phyloP scores from a whole-genome alignment of 108 stramenopile species.

The Pseudonitzschia multistriata region DNA sequence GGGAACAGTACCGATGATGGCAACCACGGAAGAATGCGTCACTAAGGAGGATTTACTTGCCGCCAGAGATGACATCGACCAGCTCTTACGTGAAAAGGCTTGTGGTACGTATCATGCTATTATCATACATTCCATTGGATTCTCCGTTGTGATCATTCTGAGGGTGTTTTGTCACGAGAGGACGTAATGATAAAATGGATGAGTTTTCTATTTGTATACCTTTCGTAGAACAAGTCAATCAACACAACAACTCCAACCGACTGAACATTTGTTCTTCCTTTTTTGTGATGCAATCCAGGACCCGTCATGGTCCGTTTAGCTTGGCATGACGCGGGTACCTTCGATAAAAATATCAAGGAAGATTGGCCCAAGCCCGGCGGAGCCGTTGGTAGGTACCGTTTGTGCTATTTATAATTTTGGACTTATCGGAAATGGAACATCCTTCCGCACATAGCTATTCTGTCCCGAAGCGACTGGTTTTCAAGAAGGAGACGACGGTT shows the following conservation, averaged over 20 bases:
- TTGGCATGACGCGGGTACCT: conserved; percentile 96
- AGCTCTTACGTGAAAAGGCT: conserved; percentile 82
- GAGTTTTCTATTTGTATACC: background rate
- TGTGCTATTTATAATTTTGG: no score
- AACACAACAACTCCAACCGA: no score
- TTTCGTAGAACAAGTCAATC: background rate
- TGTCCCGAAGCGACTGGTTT: no score
- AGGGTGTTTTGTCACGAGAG: background rate
- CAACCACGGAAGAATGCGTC: no score
- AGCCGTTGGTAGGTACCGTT: conserved; percentile 26
- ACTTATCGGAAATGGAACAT: conserved; percentile 42
- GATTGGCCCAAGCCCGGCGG: conserved; percentile 72
- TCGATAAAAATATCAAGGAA: conserved; percentile 51
- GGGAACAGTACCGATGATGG: no score
- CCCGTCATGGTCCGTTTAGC: conserved; percentile 94
- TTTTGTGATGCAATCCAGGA: conserved; percentile 13
- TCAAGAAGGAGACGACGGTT: no score
- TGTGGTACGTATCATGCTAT: conserved; percentile 31
- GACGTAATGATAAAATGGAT: no score
- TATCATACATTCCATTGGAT: background rate
- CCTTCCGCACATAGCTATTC: background rate
- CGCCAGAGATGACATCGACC: conserved; percentile 89
- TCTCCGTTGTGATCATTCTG: background rate
- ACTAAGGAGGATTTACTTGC: conserved; percentile 76
- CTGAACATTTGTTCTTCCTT: no score